These are phyloP conservation scores for Ajuga reptans DNA, from an alignment of 305 asterid species.

Conservation along the genomic window DNA sequence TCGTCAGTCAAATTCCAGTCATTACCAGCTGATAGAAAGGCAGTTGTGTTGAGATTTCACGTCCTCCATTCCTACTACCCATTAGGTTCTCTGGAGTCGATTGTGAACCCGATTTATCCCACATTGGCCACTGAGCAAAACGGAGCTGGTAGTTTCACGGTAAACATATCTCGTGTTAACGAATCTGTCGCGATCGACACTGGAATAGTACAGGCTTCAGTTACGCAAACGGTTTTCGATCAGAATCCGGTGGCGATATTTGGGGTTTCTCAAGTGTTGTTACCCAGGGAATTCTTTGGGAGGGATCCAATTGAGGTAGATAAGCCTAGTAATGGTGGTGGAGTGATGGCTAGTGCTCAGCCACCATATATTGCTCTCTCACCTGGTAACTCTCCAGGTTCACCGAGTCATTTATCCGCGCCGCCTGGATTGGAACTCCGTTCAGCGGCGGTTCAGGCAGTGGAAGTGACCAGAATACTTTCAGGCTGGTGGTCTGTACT, in stretches of 20 bases:
- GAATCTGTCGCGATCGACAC: conserved; percentile 69
- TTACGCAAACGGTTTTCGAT: conserved; percentile 80
- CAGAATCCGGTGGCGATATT: conserved; percentile 83
- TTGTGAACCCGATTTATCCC: conserved; percentile 81
- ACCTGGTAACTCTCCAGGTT: conserved; percentile 27
- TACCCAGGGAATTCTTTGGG: conserved; percentile 65
- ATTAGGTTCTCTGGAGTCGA: conserved; percentile 61
- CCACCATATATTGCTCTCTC: conserved; percentile 47
- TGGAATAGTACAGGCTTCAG: conserved; percentile 61
- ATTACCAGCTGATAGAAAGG: conserved; percentile 59
- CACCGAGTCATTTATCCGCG: conserved; percentile 25
- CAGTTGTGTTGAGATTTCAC: conserved; percentile 63
- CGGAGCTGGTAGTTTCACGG: conserved; percentile 75
- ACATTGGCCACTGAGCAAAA: conserved; percentile 75
- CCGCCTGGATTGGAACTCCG: conserved; percentile 27
- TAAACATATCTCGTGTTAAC: conserved; percentile 63
- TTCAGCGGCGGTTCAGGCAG: conserved; percentile 14
- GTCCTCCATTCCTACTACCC: conserved; percentile 82
- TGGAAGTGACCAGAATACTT: conserved; percentile 2
- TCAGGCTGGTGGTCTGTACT: conserved; percentile 22
- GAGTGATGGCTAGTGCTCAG: conserved; percentile 30
- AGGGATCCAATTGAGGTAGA: conserved; percentile 37
- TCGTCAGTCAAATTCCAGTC: conserved; percentile 52
- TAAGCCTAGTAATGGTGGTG: conserved; percentile 34
- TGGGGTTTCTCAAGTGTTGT: conserved; percentile 62